Percentiles rank a stretch among this genome's conserved stretches.
Conservation (phyloP, 1,139 yeast genomes). For the Sugiyamaella pinicola region DNA sequence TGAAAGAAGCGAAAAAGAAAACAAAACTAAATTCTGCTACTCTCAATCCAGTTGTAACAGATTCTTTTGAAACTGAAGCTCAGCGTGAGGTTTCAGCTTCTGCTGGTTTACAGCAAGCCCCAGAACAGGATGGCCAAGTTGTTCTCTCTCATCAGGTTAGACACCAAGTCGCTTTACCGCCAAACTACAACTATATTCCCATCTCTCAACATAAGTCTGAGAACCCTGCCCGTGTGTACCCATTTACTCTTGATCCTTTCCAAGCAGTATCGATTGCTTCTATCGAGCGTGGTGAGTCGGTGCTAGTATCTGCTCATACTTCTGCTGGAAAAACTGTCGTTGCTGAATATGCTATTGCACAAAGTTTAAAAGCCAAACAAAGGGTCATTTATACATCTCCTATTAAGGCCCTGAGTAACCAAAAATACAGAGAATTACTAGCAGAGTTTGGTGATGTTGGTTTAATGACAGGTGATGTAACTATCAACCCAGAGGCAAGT, state of each 20-base stretch:
- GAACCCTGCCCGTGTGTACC: slow-evolving; percentile 76
- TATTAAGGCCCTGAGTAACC: slow-evolving; percentile 93
- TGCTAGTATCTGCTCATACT: slow-evolving; percentile 95
- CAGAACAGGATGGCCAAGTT: slow-evolving; percentile 48
- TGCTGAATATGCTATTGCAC: slow-evolving; percentile 98
- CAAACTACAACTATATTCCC: slow-evolving; percentile 83
- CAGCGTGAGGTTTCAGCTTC: slow-evolving; percentile 81
- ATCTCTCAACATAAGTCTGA: slow-evolving; percentile 75
- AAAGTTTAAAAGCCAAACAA: slow-evolving; percentile 84
- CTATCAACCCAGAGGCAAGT: slow-evolving; percentile 94
- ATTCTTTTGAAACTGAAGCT: slow-evolving; percentile 87
- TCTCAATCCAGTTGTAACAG: slow-evolving; percentile 76
- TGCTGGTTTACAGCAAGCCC: slow-evolving; percentile 59
- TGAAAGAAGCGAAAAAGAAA: slow-evolving; percentile 11
- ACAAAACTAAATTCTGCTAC: slow-evolving; percentile 16
- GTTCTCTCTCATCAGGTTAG: slow-evolving; percentile 89
- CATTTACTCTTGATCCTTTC: slow-evolving; percentile 90
- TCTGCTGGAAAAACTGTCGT: slow-evolving; percentile 99
- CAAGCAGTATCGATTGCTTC: slow-evolving; percentile 95
- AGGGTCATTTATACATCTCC: slow-evolving; percentile 97
- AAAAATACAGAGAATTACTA: slow-evolving; percentile 87
- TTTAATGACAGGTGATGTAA: slow-evolving; percentile 96
- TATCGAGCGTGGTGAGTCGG: slow-evolving; percentile 93
- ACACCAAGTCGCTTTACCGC: slow-evolving; percentile 97
- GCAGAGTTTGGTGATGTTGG: slow-evolving; percentile 97